Evolutionary conservation across 768 basidiomycete species (phyloP).

Genomic region (Nevesoporus exiguus): DNA sequence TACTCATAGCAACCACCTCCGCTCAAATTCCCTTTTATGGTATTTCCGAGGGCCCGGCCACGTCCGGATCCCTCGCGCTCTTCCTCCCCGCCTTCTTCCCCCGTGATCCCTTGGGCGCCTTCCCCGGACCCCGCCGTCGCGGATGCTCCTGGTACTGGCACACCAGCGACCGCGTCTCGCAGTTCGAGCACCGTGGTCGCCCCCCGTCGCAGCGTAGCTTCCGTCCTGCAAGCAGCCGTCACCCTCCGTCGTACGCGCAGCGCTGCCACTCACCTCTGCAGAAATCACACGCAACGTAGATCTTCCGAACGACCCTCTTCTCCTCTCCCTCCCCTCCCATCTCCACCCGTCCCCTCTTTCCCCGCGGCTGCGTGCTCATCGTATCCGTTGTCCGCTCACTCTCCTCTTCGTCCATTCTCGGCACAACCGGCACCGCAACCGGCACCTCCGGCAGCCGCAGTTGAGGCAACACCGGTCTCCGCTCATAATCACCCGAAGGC

Average conservation of each 20-base stretch:
- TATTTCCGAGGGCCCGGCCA: slow-evolving; percentile 24
- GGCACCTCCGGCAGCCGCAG: slow-evolving; percentile 26
- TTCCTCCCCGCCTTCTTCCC: slow-evolving; percentile 38
- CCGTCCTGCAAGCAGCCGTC: slow-evolving; percentile 43
- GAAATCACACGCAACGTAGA: slow-evolving; percentile 66
- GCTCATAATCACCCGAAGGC: slow-evolving; percentile 15
- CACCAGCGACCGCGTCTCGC: slow-evolving; percentile 46
- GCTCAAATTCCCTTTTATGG: slow-evolving; percentile 22
- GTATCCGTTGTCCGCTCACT: slow-evolving; percentile 12
- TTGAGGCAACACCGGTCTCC: slow-evolving; percentile 27
- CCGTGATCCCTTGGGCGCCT: slow-evolving; percentile 60
- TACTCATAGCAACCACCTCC: slow-evolving; percentile 17
- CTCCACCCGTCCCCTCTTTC: slow-evolving; percentile 19
- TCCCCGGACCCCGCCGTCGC: slow-evolving; percentile 70
- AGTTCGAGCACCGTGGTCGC: slow-evolving; percentile 62
- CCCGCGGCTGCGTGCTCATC: slow-evolving; percentile 8
- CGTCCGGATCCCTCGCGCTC: slow-evolving; percentile 23
- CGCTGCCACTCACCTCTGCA: slow-evolving; percentile 56
- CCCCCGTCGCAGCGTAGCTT: slow-evolving; percentile 74
- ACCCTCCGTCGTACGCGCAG: not conserved
- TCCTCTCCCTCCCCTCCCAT: slow-evolving; percentile 23
- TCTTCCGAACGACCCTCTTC: slow-evolving; percentile 27
- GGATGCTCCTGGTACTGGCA: slow-evolving; percentile 53
- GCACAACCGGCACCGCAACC: not conserved
- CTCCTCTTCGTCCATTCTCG: slow-evolving; percentile 10